phyloP scores from a whole-genome alignment of 2,329 filamentous ascomycete genomes.

The Fusarium luffae region DNA sequence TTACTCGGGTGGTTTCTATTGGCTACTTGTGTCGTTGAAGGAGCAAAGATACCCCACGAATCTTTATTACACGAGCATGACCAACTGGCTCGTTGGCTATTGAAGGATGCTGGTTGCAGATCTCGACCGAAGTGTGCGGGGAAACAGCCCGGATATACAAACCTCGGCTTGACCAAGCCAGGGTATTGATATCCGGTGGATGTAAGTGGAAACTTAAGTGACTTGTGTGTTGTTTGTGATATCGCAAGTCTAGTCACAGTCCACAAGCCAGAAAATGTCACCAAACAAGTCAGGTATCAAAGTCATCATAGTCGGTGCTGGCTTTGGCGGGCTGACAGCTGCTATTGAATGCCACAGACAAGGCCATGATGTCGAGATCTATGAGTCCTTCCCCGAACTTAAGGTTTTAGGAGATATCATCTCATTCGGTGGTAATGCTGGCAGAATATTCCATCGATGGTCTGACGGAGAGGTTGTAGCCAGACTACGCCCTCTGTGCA shows the following conservation, averaged over 20 bases:
- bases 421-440: conserved; percentile 36
- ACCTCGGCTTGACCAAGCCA: conserved; percentile 9
- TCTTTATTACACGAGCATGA: background rate
- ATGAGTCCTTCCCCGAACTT: conserved; percentile 52
- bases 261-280: conserved; percentile 9
- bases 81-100: background rate
- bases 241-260: rapidly evolving
- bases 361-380: conserved; percentile 27
- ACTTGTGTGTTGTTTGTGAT: background rate
- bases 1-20: background rate
- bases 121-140: conserved; percentile 1
- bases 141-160: background rate
- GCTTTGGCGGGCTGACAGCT: conserved; percentile 32
- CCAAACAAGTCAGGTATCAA: conserved; percentile 25
- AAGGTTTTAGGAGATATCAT: conserved; percentile 62
- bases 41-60: too few relatives aligned
- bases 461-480: conserved; percentile 56
- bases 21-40: background rate
- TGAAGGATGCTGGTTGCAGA: background rate
- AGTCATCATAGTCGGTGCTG: conserved; percentile 35
- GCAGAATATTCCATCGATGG: conserved; percentile 69
- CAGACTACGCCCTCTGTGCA: conserved; percentile 35
- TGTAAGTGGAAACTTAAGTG: background rate
- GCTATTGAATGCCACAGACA: conserved; percentile 34
- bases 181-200: background rate